Evolutionary conservation across 2,329 filamentous ascomycete species (phyloP).

Genomic region (Penicillium sp.): DNA sequence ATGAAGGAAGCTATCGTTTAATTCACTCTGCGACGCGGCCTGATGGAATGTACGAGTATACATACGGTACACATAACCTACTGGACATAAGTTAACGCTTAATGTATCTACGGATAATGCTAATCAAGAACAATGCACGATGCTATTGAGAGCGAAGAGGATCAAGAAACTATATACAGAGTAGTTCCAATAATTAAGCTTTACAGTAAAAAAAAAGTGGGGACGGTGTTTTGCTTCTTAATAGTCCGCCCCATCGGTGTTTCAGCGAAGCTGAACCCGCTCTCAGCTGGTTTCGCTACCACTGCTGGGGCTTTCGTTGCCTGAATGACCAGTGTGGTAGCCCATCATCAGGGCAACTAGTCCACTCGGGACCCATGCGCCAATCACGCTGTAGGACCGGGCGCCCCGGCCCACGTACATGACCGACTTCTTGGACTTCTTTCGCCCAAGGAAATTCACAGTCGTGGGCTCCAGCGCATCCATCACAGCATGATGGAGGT

Average conservation of each 20-base stretch:
- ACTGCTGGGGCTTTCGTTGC: conserved; percentile 27
- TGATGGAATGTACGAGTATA: neutral
- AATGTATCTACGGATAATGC: conserved; percentile 4
- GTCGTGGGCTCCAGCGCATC: conserved; percentile 69
- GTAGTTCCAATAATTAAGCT: neutral
- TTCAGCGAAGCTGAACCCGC: conserved; percentile 21
- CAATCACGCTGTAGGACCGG: conserved; percentile 80
- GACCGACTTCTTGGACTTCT: conserved; percentile 50
- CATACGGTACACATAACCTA: neutral
- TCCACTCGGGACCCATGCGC: conserved; percentile 72
- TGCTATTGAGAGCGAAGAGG: conserved; percentile 12
- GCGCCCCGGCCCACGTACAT: conserved; percentile 84
- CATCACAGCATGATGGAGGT: conserved; percentile 84
- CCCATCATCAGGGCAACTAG: conserved; percentile 95
- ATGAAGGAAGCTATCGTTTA: neutral
- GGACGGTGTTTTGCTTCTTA: neutral
- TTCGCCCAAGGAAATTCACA: conserved; percentile 41
- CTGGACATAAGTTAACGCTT: neutral
- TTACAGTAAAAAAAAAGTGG: neutral
- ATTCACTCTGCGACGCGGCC: neutral
- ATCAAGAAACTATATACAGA: conserved; percentile 18
- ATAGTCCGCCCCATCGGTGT: neutral
- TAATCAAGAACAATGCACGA: conserved; percentile 5
- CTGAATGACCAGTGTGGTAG: conserved; percentile 50
- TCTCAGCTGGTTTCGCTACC: conserved; percentile 41